phyloP scores from a whole-genome alignment of 106 monocot species.

The Dioscorea dumetorum region DNA sequence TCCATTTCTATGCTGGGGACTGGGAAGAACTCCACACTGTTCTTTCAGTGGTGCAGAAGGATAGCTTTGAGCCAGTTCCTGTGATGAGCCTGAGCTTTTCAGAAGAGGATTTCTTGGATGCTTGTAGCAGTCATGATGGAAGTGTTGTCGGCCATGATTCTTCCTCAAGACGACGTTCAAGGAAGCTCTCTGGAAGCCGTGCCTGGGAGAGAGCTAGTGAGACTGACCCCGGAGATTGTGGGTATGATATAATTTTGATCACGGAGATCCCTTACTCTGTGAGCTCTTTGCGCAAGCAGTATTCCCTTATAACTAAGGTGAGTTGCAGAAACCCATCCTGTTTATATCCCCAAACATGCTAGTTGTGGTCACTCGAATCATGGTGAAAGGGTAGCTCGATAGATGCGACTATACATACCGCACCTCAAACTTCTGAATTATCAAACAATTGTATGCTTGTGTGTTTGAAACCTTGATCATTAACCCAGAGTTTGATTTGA shows the following conservation, averaged over 20 bases:
- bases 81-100: conserved; percentile 52
- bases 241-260: conserved; percentile 78
- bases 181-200: conserved; percentile 86
- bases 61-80: conserved; percentile 19
- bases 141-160: conserved; percentile 45
- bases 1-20: conserved; percentile 83
- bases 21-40: conserved; percentile 78
- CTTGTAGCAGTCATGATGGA: conserved; percentile 66
- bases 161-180: conserved; percentile 40
- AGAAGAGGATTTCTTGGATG: conserved; percentile 80
- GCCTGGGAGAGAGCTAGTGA: conserved; percentile 95
- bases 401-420: too few species aligned
- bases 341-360: too few species aligned
- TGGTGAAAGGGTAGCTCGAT: too few species aligned
- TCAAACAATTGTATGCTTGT: too few species aligned
- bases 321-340: conserved; percentile 3
- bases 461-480: too few species aligned
- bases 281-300: conserved; percentile 54
- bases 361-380: too few species aligned
- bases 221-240: conserved; percentile 40
- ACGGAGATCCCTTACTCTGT: conserved; percentile 53
- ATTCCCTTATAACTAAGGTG: conserved; percentile 82
- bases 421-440: too few species aligned
- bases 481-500: too few species aligned
- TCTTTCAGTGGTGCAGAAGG: conserved; percentile 53